phyloP scores from a whole-genome alignment of 768 basidiomycete genomes.

The Candolleomyces aberdarensis region DNA sequence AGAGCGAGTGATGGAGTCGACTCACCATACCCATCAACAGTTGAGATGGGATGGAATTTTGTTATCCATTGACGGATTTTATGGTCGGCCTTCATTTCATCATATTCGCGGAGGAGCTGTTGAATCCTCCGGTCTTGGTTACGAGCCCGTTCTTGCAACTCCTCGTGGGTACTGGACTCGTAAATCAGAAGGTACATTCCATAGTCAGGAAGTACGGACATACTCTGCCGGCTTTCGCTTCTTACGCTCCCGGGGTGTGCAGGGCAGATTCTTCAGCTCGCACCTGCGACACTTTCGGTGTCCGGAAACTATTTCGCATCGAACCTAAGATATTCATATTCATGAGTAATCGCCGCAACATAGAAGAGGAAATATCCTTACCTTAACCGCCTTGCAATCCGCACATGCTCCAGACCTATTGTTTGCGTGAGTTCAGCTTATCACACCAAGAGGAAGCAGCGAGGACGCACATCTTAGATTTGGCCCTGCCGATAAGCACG shows the following conservation, averaged over 20 bases:
- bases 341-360: background rate
- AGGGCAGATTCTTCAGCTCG: conserved; percentile 42
- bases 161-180: conserved; percentile 47
- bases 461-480: background rate
- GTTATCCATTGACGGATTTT: conserved; percentile 42
- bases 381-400: conserved; percentile 58
- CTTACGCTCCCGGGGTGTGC: conserved; percentile 47
- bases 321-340: conserved; percentile 33
- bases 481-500: background rate
- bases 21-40: conserved; percentile 8
- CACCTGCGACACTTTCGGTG: conserved; percentile 48
- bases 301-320: conserved; percentile 48
- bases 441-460: background rate
- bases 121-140: conserved; percentile 46
- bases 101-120: conserved; percentile 40
- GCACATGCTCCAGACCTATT: conserved; percentile 50
- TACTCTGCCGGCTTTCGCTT: conserved; percentile 58
- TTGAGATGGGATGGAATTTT: conserved; percentile 22
- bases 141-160: conserved; percentile 44
- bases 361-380: background rate
- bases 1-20: background rate
- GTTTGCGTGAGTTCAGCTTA: background rate
- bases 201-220: conserved; percentile 13
- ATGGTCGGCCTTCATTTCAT: conserved; percentile 35
- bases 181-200: background rate